A percentile compares a stretch with the other conserved stretches of the same genome.
phyloP scores from a whole-genome alignment of 352 stramenopile genomes.

The Thalassiosira ordinaria region DNA sequence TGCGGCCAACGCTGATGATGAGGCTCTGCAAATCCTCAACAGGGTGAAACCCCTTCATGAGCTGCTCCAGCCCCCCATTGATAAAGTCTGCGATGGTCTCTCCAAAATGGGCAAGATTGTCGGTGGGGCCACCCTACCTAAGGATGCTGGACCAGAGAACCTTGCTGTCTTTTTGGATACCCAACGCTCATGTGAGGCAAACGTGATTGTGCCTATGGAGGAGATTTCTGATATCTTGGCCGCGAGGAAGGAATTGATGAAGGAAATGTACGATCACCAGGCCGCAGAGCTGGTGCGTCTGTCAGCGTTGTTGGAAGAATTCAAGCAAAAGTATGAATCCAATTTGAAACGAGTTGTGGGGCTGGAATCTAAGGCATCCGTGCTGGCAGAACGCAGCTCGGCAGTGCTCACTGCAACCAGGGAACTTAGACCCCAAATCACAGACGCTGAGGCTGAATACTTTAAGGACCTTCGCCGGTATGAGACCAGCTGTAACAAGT shows the following conservation, averaged over 20 bases:
- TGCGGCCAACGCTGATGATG: slow-evolving; percentile 14
- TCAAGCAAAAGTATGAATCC: slow-evolving; percentile 50
- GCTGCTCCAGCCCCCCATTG: slow-evolving; percentile 59
- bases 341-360: slow-evolving; percentile 56
- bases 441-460: slow-evolving; percentile 73
- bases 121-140: slow-evolving; percentile 58
- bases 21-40: slow-evolving; percentile 49
- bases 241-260: slow-evolving; percentile 51
- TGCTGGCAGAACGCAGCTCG: slow-evolving; percentile 63
- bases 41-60: slow-evolving; percentile 62
- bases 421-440: slow-evolving; percentile 73
- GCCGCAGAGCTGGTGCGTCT: slow-evolving; percentile 57
- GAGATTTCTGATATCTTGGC: slow-evolving; percentile 67
- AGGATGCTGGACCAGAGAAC: slow-evolving; percentile 64
- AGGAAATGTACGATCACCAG: slow-evolving; percentile 64
- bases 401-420: slow-evolving; percentile 63
- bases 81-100: slow-evolving; percentile 66
- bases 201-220: slow-evolving; percentile 72
- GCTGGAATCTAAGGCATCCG: slow-evolving; percentile 49
- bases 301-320: slow-evolving; percentile 46
- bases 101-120: slow-evolving; percentile 74
- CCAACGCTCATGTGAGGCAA: slow-evolving; percentile 65
- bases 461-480: slow-evolving; percentile 71
- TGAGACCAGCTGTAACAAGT: slow-evolving; percentile 60
- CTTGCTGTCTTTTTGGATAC: slow-evolving; percentile 67